A percentile compares a stretch with the other conserved stretches of the same genome.
Conservation (phyloP, 129 eudicot genomes). For the Pseudognaphalium luteoalbum region DNA sequence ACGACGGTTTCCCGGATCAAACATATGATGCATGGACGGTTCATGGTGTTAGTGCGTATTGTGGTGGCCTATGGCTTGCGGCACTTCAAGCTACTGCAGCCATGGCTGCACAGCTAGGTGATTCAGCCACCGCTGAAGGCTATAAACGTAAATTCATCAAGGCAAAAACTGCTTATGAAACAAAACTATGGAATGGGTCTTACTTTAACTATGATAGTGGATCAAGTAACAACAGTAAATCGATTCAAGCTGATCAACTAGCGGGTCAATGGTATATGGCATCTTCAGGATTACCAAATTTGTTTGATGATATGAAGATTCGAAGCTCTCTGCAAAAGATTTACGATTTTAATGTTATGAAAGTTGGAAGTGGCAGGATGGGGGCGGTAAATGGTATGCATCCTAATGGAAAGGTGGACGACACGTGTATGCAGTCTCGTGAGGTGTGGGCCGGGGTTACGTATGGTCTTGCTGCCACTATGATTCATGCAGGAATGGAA, state of each 20-base stretch:
- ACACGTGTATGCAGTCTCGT: slow-evolving; percentile 96
- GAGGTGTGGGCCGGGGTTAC: slow-evolving; percentile 97
- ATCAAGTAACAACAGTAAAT: slow-evolving; percentile 84
- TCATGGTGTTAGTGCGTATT: slow-evolving; percentile 91
- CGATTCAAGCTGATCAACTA: slow-evolving; percentile 91
- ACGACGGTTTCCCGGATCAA: slow-evolving; percentile 96
- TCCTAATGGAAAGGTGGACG: slow-evolving; percentile 92
- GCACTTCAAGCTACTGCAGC: slow-evolving; percentile 97
- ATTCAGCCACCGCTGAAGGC: slow-evolving; percentile 58
- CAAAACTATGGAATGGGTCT: slow-evolving; percentile 87
- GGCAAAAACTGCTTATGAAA: slow-evolving; percentile 68
- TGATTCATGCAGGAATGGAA: slow-evolving; percentile 93
- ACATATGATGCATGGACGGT: slow-evolving; percentile 98
- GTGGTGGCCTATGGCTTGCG: slow-evolving; percentile 92
- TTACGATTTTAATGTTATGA: slow-evolving; percentile 87
- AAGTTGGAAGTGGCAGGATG: slow-evolving; percentile 82
- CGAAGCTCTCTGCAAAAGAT: slow-evolving; percentile 68
- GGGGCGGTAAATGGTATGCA: slow-evolving; percentile 99
- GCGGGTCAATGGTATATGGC: slow-evolving; percentile 99
- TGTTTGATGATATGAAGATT: slow-evolving; percentile 68
- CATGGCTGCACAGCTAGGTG: slow-evolving; percentile 89
- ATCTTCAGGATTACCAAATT: slow-evolving; percentile 79
- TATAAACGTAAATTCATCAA: slow-evolving; percentile 58
- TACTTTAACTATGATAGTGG: slow-evolving; percentile 95
- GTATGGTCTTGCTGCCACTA: slow-evolving; percentile 82